A percentile compares a stretch with the other conserved stretches of the same genome.
Evolutionary conservation across 441 rosid genomes (phyloP).

Genomic region (Iberis amara): DNA sequence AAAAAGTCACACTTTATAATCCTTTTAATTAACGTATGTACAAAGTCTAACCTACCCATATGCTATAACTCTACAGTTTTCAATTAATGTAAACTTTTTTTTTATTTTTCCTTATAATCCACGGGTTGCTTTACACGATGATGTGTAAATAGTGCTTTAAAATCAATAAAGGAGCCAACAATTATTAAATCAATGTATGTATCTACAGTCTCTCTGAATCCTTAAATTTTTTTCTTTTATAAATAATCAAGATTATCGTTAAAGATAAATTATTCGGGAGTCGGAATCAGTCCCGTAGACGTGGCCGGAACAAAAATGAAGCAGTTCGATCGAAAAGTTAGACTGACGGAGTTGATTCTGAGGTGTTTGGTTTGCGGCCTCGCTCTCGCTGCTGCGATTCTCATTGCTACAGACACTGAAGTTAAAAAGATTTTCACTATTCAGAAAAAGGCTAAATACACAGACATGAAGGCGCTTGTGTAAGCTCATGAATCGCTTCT

Average conservation of each 20-base stretch:
- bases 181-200: neutral
- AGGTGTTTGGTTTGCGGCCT: conserved; percentile 61
- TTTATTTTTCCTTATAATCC: conserved; percentile 3
- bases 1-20: conserved; percentile 14
- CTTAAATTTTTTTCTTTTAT: neutral
- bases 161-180: conserved; percentile 19
- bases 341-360: conserved; percentile 58
- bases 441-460: conserved; percentile 59
- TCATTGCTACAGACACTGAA: conserved; percentile 68
- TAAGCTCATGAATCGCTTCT: conserved; percentile 27
- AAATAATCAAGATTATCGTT: neutral
- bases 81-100: conserved; percentile 5
- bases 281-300: conserved; percentile 67
- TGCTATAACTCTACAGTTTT: neutral
- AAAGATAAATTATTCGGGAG: conserved; percentile 59
- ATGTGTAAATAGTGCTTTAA: neutral
- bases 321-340: conserved; percentile 59
- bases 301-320: conserved; percentile 48
- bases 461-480: conserved; percentile 97
- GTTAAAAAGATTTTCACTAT: conserved; percentile 64
- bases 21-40: neutral
- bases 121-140: conserved; percentile 12
- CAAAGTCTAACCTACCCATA: conserved; percentile 15
- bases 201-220: neutral
- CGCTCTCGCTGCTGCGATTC: conserved; percentile 51